Evolutionary conservation across 495 filamentous ascomycete species (phyloP), one percentile per base, ranked within the genome.

Genomic region (Hypomontagnella monticulosa): DNA sequence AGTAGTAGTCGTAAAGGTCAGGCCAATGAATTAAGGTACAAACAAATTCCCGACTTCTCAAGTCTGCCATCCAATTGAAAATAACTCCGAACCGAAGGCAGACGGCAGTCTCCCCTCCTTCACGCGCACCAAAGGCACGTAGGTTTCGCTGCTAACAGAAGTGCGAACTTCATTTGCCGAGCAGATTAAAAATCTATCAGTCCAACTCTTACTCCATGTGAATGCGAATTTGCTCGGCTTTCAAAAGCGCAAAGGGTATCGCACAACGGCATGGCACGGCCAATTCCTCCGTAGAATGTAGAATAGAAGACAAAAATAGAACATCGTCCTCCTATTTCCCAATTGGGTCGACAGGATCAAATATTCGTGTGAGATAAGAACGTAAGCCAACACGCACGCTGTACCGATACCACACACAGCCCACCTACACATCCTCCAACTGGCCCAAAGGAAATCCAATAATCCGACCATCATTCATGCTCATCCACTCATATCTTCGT

Each of bases 151-250:
- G 69, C 58, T 61, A 73, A 57, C 66, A 72, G 71, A 76, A 75
- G 73, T 66, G 73, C 53, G 74, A 76, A 74, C 73, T 72, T 71
- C 74, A 61, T 68, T 61, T 73, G 69, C 72, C 68, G 71, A 68
- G 70, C 72, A 71, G 66, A 69, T 72, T 68, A 70, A 61, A 70
- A 61, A 70, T 74, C 66, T 73, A 70, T 70, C 56, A 66, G 63
- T 70, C 66, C 65, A 71, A 65, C 61, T 71, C 71, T 69, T 69
- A 72, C 70, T 59, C 64, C 71, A 69, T 61, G 61, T 57, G 58
- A 65, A 73, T 71, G 67, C 54, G 61, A 67, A 70, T 59, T 27
- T 57, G 44, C 48, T 69, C 44, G 53, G 63, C 67, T 69, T 73
- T 67, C 23, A 27, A 57, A 70, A 69, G 67, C 58, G 68, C 64